A percentile compares a stretch with the other conserved stretches of the same genome.
These are phyloP conservation scores for Ziziphus jujuba DNA, from an alignment of 306 rosid species.

Conservation along the genomic window DNA sequence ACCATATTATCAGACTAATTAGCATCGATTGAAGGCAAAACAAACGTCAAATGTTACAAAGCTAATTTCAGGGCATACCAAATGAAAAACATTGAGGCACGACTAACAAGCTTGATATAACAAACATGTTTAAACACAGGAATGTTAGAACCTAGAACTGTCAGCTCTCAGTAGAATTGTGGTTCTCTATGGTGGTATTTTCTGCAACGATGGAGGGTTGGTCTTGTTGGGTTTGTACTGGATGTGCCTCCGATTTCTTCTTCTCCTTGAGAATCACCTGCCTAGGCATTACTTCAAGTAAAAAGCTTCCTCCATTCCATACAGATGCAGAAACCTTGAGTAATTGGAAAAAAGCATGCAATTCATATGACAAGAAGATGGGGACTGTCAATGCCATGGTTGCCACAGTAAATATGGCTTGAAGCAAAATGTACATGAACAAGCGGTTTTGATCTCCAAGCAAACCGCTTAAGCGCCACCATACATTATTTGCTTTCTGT, in stretches of 20 bases:
- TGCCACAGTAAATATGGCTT: conserved; percentile 77
- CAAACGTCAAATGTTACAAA: background rate
- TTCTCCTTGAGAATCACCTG: conserved; percentile 87
- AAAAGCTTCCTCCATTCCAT: conserved; percentile 95
- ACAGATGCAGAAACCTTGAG: conserved; percentile 84
- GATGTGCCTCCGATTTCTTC: conserved; percentile 60
- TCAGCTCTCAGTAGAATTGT: background rate
- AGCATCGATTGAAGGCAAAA: background rate
- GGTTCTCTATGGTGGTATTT: conserved; percentile 1
- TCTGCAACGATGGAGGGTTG: conserved; percentile 23
- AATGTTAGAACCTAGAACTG: conserved; percentile 8
- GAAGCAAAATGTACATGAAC: conserved; percentile 73
- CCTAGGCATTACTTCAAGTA: conserved; percentile 93
- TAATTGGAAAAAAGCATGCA: conserved; percentile 69
- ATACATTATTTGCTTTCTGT: conserved; percentile 79
- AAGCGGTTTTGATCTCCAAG: conserved; percentile 91
- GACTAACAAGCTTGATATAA: background rate
- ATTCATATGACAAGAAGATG: conserved; percentile 73
- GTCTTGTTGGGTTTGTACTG: conserved; percentile 27
- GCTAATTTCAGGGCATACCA: background rate
- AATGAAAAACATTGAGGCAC: background rate
- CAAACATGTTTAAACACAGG: background rate
- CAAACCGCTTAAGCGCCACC: conserved; percentile 94
- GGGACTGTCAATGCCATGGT: conserved; percentile 95
- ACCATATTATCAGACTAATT: background rate